These are phyloP conservation scores for Sclerotinia sclerotiorum DNA, from an alignment of 2,329 filamentous ascomycete species.

Conservation along the genomic window DNA sequence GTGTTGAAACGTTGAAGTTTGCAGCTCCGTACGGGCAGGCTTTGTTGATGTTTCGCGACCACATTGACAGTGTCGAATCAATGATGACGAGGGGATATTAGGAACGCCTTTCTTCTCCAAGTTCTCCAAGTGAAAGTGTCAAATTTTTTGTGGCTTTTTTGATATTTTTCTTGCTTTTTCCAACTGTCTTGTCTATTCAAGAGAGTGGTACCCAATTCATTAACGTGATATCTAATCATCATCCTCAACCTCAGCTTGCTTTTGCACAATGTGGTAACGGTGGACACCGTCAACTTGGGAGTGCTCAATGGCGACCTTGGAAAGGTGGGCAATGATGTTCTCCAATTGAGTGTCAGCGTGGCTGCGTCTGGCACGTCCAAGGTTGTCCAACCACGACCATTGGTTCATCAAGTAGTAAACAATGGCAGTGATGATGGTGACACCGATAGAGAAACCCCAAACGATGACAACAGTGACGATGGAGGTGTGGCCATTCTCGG, in stretches of 20 bases:
- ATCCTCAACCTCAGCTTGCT: constrained; percentile 24
- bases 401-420: constrained; percentile 63
- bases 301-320: constrained; percentile 63
- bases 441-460: constrained; percentile 66
- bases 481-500: constrained; percentile 46
- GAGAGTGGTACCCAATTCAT: neutral
- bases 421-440: constrained; percentile 64
- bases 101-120: constrained; percentile 22
- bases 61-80: neutral
- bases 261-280: constrained; percentile 23
- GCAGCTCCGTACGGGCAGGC: neutral
- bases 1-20: neutral
- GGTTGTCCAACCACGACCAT: constrained; percentile 58
- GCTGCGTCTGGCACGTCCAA: constrained; percentile 62
- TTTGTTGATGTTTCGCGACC: neutral
- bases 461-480: constrained; percentile 63
- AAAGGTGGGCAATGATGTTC: constrained; percentile 64
- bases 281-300: constrained; percentile 41
- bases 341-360: constrained; percentile 63
- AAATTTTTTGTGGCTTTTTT: constrained; percentile 22
- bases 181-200: constrained; percentile 5
- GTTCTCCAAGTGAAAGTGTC: constrained; percentile 13
- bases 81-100: constrained; percentile 22
- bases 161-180: constrained; percentile 8
- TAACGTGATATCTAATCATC: constrained; percentile 21